Evolutionary conservation across 345 rosid genomes (phyloP), one percentile per base, ranked within the genome.

Genomic region (Corymbia maculata): DNA sequence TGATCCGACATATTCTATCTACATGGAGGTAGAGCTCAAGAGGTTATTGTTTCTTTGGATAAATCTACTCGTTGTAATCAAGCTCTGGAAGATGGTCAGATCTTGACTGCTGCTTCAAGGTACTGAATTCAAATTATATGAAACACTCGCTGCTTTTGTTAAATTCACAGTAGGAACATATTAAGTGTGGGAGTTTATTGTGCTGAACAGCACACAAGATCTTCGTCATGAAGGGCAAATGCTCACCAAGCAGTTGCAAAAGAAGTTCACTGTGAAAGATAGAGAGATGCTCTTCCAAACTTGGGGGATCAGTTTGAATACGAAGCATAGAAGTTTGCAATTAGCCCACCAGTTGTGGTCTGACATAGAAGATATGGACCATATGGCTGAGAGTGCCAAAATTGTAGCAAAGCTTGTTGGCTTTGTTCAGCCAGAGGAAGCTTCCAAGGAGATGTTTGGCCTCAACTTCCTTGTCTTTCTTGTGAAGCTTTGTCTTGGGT

Each of bases 371-470:
- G 95, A 95, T 90, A 90, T 93, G 95, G 93, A 94, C 16, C 98
- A 98, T 68, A 85, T 95, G 75, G 85, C 93, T 30, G 95, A 96
- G 89, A 98, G 99, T 61, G 97, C 99, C 52, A 53, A 93, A 42
- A 91, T 93, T 49, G 94, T 98, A 13, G 95, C 96, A 26, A 96
- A 92, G 94, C 92, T 98, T 61, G 91, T 96, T 89, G 95, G 94
- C 30, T 30, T 68, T 30, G 2, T 64, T n/a, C 42, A n/a, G 17
- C 42, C 16, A 95, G 91, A 91, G 88, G 86, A 89, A 51, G 85
- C 92, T 49, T 87, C 91, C 86, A 92, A 89, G 86, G 91, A 92
- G 85, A 92, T 93, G 94, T 91, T 92, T 85, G 93, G 94, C n/a
- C 94, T 91, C 87, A 90, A 91, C 86, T 88, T 93, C n/a, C n/a